Evolutionary conservation across 306 rosid genomes (phyloP).

Genomic region (Cucurbita pepo): DNA sequence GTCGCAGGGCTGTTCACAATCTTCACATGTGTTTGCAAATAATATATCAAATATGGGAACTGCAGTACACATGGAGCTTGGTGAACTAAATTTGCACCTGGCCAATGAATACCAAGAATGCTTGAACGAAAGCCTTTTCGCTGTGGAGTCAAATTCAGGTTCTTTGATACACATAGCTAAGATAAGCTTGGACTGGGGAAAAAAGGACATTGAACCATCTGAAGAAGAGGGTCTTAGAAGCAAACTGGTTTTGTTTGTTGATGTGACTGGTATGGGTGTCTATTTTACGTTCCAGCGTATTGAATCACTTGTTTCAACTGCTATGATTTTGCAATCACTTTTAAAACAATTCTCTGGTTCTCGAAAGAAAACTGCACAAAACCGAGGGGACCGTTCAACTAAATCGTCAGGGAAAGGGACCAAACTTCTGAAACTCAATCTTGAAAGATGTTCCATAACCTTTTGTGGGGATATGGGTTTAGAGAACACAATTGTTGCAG

Average conservation of each 20-base stretch:
- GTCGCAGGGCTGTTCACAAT: conserved; percentile 74
- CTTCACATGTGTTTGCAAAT: conserved; percentile 79
- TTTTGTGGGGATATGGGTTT: conserved; percentile 67
- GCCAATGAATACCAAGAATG: conserved; percentile 88
- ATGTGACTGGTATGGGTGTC: conserved; percentile 83
- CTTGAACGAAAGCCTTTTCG: conserved; percentile 73
- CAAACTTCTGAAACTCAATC: conserved; percentile 59
- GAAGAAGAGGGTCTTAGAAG: conserved; percentile 50
- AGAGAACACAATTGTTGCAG: conserved; percentile 62
- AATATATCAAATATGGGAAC: conserved; percentile 75
- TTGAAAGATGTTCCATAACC: conserved; percentile 62
- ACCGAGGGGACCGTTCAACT: conserved; percentile 38
- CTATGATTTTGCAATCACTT: conserved; percentile 57
- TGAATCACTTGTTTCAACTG: conserved; percentile 75
- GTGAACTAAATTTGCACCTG: conserved; percentile 83
- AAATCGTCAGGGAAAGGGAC: conserved; percentile 78
- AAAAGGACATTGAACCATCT: conserved; percentile 62
- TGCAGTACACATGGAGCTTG: conserved; percentile 71
- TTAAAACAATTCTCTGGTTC: conserved; percentile 46
- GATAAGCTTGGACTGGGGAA: conserved; percentile 93
- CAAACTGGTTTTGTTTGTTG: conserved; percentile 58
- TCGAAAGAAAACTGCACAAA: conserved; percentile 38
- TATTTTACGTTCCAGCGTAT: conserved; percentile 59
- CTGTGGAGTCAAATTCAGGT: conserved; percentile 83
- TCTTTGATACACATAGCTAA: conserved; percentile 70